Evolutionary conservation across 179 eudicot species (phyloP).

Genomic region (Pouteria campechiana): DNA sequence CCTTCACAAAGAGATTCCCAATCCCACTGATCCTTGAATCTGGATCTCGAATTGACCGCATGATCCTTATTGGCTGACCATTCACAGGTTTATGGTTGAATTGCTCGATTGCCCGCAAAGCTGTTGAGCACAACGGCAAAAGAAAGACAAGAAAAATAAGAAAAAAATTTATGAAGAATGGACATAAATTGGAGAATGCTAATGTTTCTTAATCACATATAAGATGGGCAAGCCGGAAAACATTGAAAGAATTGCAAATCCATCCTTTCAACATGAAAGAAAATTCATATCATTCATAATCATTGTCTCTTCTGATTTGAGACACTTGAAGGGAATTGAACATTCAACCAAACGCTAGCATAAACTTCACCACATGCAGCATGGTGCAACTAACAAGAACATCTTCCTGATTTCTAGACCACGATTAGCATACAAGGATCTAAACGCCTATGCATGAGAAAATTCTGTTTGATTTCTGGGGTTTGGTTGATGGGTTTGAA

Average conservation of each 20-base stretch:
- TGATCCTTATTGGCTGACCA: slow-evolving; percentile 53
- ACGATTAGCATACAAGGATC: no score
- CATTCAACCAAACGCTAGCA: no score
- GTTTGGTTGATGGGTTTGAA: no score
- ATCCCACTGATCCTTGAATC: slow-evolving; percentile 55
- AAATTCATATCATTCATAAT: not conserved
- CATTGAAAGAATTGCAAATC: not conserved
- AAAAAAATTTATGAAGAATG: not conserved
- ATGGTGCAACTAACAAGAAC: not conserved
- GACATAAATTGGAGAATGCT: no score
- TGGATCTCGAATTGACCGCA: slow-evolving; percentile 69
- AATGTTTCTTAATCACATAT: no score
- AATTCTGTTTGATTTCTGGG: no score
- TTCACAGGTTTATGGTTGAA: slow-evolving; percentile 45
- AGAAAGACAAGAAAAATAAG: not conserved
- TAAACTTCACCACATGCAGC: no score
- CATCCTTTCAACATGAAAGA: not conserved
- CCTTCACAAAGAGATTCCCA: slow-evolving; percentile 78
- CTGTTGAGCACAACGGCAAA: slow-evolving; percentile 16
- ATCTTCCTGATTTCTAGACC: not conserved
- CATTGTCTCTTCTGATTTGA: not conserved
- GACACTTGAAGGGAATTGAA: no score
- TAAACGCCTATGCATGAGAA: not conserved
- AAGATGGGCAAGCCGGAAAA: not conserved
- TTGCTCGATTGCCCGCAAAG: slow-evolving; percentile 46